phyloP scores from a whole-genome alignment of 2,329 filamentous ascomycete species.

The Claviceps sp. region DNA sequence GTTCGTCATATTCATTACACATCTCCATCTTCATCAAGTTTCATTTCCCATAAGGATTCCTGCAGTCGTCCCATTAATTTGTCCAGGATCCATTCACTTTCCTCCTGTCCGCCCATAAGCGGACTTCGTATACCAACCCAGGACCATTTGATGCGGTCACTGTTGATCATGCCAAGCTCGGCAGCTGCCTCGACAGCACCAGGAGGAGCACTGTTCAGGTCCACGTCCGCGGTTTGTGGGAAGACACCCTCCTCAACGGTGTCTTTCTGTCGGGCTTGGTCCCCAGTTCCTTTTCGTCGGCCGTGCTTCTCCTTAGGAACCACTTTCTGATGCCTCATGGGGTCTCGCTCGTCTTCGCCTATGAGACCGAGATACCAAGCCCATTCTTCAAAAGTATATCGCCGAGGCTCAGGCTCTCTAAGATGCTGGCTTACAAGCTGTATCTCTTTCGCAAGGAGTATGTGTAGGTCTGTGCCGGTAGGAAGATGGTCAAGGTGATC shows the following conservation, averaged over 20 bases:
- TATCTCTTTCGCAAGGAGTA: slow-evolving; percentile 62
- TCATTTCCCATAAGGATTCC: slow-evolving; percentile 15
- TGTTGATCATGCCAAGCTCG: slow-evolving; percentile 13
- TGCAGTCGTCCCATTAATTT: slow-evolving; percentile 42
- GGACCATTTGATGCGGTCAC: slow-evolving; percentile 41
- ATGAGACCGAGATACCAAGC: slow-evolving; percentile 71
- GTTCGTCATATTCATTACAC: neutral
- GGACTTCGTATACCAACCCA: slow-evolving; percentile 61
- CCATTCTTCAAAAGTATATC: slow-evolving; percentile 77
- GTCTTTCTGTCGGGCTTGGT: neutral
- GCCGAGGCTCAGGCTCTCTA: slow-evolving; percentile 42
- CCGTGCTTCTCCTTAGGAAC: slow-evolving; percentile 13
- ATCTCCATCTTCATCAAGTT: slow-evolving; percentile 3
- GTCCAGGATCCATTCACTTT: slow-evolving; percentile 63
- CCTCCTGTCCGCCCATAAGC: slow-evolving; percentile 53
- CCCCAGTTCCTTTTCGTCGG: slow-evolving; percentile 4
- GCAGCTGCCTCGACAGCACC: slow-evolving; percentile 2
- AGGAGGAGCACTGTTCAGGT: neutral
- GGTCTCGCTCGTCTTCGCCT: slow-evolving; percentile 45
- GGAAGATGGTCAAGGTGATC: slow-evolving; percentile 26
- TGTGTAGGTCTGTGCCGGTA: slow-evolving; percentile 36
- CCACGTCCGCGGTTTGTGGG: neutral
- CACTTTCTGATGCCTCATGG: slow-evolving; percentile 34
- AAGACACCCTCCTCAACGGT: neutral
- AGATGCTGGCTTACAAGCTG: slow-evolving; percentile 48